A percentile compares a stretch with the other conserved stretches of the same genome.
Conservation (phyloP, 331 rosid species). For the Spiraea crenata region DNA sequence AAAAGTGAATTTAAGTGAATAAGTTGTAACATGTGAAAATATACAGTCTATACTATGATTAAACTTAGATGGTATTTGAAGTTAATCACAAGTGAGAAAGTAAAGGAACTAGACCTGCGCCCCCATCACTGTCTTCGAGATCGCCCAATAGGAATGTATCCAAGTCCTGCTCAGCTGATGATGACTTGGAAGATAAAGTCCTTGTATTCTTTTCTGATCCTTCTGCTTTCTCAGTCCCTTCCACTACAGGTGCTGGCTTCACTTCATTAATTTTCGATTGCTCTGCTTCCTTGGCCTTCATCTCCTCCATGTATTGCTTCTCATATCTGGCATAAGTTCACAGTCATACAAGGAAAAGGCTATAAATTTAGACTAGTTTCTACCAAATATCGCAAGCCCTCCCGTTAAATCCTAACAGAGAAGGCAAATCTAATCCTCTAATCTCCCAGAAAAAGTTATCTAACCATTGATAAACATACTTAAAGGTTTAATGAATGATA, state of each 20-base stretch:
- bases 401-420: not conserved
- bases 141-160: conserved; percentile 96
- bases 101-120: conserved; percentile 50
- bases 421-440: conserved; percentile 1
- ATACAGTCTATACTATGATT: not conserved
- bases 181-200: conserved; percentile 56
- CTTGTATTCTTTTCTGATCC: conserved; percentile 47
- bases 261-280: conserved; percentile 38
- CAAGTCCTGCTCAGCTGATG: conserved; percentile 84
- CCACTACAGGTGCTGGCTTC: conserved; percentile 45
- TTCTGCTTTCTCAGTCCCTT: conserved; percentile 58
- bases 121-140: conserved; percentile 96
- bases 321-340: conserved; percentile 61
- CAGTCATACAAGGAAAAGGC: conserved; percentile 4
- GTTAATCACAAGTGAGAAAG: not conserved
- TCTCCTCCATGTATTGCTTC: conserved; percentile 78
- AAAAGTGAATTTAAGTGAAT: not conserved
- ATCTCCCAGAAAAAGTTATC: not conserved
- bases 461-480: not conserved
- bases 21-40: not conserved
- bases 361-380: not conserved
- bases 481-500: not conserved
- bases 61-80: not conserved
- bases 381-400: not conserved
- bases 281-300: conserved; percentile 67